Base-by-base conservation (phyloP, 2,329 filamentous ascomycete species). In the Penicillium sp. region DNA sequence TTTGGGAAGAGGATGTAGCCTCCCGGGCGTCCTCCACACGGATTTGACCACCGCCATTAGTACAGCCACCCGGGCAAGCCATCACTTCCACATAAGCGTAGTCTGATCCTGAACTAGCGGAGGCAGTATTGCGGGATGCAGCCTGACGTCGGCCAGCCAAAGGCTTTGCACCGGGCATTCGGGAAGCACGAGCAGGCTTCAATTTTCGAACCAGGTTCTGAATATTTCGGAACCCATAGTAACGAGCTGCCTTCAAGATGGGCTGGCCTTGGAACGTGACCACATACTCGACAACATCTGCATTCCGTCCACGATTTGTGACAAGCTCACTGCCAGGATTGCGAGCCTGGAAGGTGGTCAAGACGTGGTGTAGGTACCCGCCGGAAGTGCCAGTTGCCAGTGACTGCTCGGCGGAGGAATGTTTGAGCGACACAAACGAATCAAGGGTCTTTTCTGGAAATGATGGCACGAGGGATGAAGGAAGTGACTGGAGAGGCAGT, bases 1-100 rank as follows among this genome's bases (percentile, higher is more conserved):
- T 30, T 41, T 54, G 45, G 33, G 39, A 28, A 36, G 48, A 34
- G 16, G 46, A 33, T 31, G 46, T 45, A 11, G 47, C 52, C 33
- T 64, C 59, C 28, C 59, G 54, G 13, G 86, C 80, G 62, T 97
- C 93, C 37, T 88, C 86, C 17, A 87, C 80, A 60, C 95, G 95
- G 62, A 98, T 83, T 71, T 98, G 93, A 1, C 93, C 93, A 25
- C 93, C 93, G 2, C 93, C 93, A 57, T 98, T 98, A 39, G 93
- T 98, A 70, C 93, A 98, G 3, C 93, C 93, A n/a, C 93, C 93
- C 0, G 93, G 93, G 65, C 93, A 98, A 10, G 93, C 93, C 93
- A 98, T 98, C 43, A 98, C 93, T 68, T 98, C 93, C 18, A 97
- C 86, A 66, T 94, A 97, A n/a, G 85, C 78, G 63, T 90, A 90